Base-by-base conservation (phyloP, 805 yeast species). In the Wickerhamomyces subpelliculosus region DNA sequence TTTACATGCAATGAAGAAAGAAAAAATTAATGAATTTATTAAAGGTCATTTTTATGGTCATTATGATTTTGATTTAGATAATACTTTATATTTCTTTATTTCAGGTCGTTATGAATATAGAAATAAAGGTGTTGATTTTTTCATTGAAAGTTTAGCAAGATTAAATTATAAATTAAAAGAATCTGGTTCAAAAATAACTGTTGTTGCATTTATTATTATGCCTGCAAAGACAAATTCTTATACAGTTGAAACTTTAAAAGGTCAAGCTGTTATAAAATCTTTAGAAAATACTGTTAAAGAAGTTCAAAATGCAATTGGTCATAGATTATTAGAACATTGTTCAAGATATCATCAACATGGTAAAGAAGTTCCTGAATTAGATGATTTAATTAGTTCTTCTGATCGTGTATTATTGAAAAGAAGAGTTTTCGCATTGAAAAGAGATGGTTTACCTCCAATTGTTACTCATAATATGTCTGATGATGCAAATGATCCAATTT, bases 11-110 rank as follows among this genome's bases (percentile, higher is more conserved):
- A 63, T 80, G 48, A 80, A 83, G 63, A 90, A 90, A 70, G 95
- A 80, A 38, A 87, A 86, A 60, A 89, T 90, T 58, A 82, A 88
- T 58, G 97, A 93, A 55, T 90, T 90, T 57, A 82, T 93, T 45
- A 79, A 95, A 52, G 98, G 98, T 46, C 98, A 90, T 60, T 90
- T 90, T 67, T 93, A 93, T 62, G 98, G 98, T 37, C 88, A 88
- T 60, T 82, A 86, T 58, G 96, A 93, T 64, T 93, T 93, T 60
- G 95, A 87, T 55, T 72, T 93, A 47, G 96, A 90, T 44, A 86
- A 93, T 56, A 93, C 98, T 7, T 68, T 90, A 44, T 90, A 93
- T 63, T 87, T 90, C 62, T 90, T 90, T 70, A 93, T 87, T 61
- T 95, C 97, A 16, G 98, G 98, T 39, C 78, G 98, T 58, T 90